Evolutionary conservation across 164 flowering plant species (phyloP).

Genomic region (Protea cynaroides): DNA sequence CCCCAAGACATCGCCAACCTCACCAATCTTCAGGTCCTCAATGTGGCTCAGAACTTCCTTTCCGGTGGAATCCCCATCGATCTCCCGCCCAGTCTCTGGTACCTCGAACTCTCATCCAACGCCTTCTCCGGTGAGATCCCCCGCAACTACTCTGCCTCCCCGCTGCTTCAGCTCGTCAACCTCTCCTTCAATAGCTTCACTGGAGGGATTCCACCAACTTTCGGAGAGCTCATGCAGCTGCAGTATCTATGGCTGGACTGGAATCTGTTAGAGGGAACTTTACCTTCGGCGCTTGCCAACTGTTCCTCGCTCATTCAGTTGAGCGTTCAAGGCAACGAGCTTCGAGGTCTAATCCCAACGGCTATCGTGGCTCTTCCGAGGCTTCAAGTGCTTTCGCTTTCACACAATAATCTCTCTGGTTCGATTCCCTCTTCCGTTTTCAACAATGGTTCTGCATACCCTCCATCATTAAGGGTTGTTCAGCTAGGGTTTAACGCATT

Average conservation of each 20-base stretch:
- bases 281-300: constrained; percentile 76
- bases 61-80: constrained; percentile 30
- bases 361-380: constrained; percentile 45
- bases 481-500: constrained; percentile 63
- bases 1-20: constrained; percentile 31
- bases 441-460: constrained; percentile 31
- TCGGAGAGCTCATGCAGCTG: constrained; percentile 56
- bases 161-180: constrained; percentile 49
- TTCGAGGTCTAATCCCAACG: constrained; percentile 62
- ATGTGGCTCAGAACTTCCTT: constrained; percentile 34
- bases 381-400: constrained; percentile 63
- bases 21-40: constrained; percentile 32
- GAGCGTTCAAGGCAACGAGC: constrained; percentile 53
- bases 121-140: constrained; percentile 57
- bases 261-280: constrained; percentile 56
- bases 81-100: constrained; percentile 31
- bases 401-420: constrained; percentile 61
- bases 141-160: constrained; percentile 26
- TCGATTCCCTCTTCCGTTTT: constrained; percentile 45
- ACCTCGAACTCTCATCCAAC: constrained; percentile 55
- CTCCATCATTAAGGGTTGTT: constrained; percentile 46
- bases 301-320: constrained; percentile 66
- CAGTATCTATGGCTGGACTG: constrained; percentile 64
- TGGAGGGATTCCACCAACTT: constrained; percentile 56
- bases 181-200: constrained; percentile 57